These are phyloP conservation scores for Pichia deserticola DNA, from an alignment of 805 yeast genomes.

Conservation along the genomic window DNA sequence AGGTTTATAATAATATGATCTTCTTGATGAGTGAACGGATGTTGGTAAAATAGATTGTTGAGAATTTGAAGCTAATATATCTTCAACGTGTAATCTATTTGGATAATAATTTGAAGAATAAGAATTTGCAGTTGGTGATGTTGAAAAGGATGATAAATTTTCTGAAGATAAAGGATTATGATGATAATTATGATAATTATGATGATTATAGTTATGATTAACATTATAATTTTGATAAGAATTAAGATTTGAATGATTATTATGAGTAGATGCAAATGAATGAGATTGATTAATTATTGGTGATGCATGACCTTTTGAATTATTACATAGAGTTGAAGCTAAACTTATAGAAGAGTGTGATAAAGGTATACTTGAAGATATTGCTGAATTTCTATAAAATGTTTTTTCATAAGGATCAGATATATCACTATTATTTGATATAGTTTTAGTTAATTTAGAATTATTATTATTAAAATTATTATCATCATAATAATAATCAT, in stretches of 20 bases:
- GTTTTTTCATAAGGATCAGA: neutral
- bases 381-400: constrained; percentile 18
- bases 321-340: neutral
- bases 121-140: constrained; percentile 9
- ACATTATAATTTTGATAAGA: neutral
- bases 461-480: too few species aligned
- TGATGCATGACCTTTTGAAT: constrained; percentile 5
- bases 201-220: constrained; percentile 4
- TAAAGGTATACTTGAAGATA: constrained; percentile 13
- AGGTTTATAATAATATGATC: constrained; percentile 23
- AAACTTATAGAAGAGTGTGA: constrained; percentile 12
- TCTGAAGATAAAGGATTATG: constrained; percentile 2
- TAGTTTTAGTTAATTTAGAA: neutral
- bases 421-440: neutral
- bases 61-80: constrained; percentile 2
- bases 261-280: constrained; percentile 2
- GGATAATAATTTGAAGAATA: constrained; percentile 6
- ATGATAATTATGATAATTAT: neutral
- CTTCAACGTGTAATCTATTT: constrained; percentile 7
- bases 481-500: neutral
- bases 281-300: constrained; percentile 3
- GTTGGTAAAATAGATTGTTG: constrained; percentile 6
- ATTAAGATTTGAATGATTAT: neutral
- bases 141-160: constrained; percentile 4
- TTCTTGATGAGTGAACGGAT: constrained; percentile 18